Conservation (phyloP, 108 stramenopile genomes). For the Stephanodiscus minutulus region DNA sequence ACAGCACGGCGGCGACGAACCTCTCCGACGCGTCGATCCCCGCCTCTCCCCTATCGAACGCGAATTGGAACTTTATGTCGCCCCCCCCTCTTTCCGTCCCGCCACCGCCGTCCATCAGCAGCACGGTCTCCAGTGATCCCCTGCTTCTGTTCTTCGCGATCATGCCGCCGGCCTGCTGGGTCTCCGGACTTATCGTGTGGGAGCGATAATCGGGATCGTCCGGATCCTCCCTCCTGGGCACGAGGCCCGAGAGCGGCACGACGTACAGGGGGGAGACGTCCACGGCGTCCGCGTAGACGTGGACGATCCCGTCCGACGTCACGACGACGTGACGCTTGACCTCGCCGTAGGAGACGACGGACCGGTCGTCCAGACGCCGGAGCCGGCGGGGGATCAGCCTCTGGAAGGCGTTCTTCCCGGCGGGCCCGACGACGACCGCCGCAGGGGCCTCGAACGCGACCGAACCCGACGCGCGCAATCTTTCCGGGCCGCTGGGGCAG, state of each 20-base stretch:
- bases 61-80: constrained; percentile 62
- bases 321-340: constrained; percentile 59
- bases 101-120: constrained; percentile 30
- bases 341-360: constrained; percentile 70
- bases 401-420: constrained; percentile 48
- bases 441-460: constrained; percentile 58
- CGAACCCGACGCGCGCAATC: constrained; percentile 34
- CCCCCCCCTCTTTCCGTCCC: constrained; percentile 40
- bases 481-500: constrained; percentile 27
- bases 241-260: constrained; percentile 45
- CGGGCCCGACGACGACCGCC: constrained; percentile 55
- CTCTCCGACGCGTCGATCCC: constrained; percentile 12
- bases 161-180: constrained; percentile 31
- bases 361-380: constrained; percentile 53
- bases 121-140: constrained; percentile 43
- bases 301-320: constrained; percentile 34
- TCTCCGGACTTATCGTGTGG: constrained; percentile 57
- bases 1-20: constrained; percentile 7
- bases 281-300: constrained; percentile 56
- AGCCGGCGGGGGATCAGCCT: constrained; percentile 28
- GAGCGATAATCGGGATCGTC: constrained; percentile 54
- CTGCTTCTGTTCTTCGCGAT: constrained; percentile 16
- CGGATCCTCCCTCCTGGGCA: constrained; percentile 59
- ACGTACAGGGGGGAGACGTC: constrained; percentile 67
- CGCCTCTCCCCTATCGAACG: constrained; percentile 55